Evolutionary conservation across 2,329 filamentous ascomycete species (phyloP), one percentile per base, ranked within the genome.

Genomic region (Cercospora sp.): DNA sequence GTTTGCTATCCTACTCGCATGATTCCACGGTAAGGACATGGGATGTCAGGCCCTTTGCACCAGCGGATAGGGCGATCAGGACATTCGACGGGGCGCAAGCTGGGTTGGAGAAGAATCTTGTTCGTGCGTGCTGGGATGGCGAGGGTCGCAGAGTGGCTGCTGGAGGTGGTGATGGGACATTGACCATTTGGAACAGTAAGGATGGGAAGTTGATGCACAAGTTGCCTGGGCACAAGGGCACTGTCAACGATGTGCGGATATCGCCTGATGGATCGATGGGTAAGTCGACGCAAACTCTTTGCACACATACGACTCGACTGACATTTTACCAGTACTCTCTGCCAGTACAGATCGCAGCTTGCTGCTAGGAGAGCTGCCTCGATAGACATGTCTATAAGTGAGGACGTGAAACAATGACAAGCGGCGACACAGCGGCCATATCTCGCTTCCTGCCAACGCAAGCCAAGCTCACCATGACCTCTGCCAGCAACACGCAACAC

Each of bases 1-100:
- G 91, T 0, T 85, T 99, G 3, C 84, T 97, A 3, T 98, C 94
- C 2, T 95, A 97, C 76, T 90, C 93, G 7, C 95, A 97, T 85
- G 95, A 99, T 79, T 93, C 91, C 20, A 97, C 94, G 0, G 95
- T 94, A 42, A 88, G 92, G 75, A 97, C 94, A 18, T 99, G 95
- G 95, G 94, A 99, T 78, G 91, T 99, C 63, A 87, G 94, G 73
- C 94, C 95, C 0, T 99, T 98, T 81, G 94, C 95, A 6, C 93
- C 95, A 0, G 89, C 90, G 0, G 91, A 97, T 78, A 86, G 95
- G 72, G 89, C 92, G 68, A 88, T 98, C 68, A 88, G 89, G 76
- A 97, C 92, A 0, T 97, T 95, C 78, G 94, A 98, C 74, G 95
- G 95, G n/a, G 94, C 94, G 0, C 90, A 91, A 10, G 85, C 88